These are phyloP conservation scores for Fusarium incarnatum DNA, from an alignment of 2,329 filamentous ascomycete species.

Conservation along the genomic window DNA sequence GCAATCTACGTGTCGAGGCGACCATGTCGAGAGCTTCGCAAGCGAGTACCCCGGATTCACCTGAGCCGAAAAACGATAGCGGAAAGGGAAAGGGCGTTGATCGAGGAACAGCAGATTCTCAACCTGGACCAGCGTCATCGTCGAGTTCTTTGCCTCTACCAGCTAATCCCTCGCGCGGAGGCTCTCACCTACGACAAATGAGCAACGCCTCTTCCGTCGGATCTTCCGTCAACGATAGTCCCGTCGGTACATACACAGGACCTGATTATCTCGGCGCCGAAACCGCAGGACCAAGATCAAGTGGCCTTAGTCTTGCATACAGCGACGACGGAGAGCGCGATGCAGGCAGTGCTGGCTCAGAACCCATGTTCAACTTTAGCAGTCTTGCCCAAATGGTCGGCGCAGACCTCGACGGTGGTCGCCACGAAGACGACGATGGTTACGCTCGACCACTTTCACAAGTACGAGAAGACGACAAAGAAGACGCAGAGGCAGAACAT, in stretches of 20 bases:
- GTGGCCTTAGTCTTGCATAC: slow-evolving; percentile 63
- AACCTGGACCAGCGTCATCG: slow-evolving; percentile 49
- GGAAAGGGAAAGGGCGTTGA: slow-evolving; percentile 79
- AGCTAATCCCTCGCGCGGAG: slow-evolving; percentile 66
- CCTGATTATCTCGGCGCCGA: slow-evolving; percentile 51
- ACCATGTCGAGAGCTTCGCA: slow-evolving; percentile 60
- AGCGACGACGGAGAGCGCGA: slow-evolving; percentile 64
- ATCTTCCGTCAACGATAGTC: slow-evolving; percentile 79
- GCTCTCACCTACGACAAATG: slow-evolving; percentile 82
- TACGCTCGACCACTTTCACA: slow-evolving; percentile 51
- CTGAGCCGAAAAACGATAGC: slow-evolving; percentile 48
- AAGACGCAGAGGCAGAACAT: slow-evolving; percentile 50
- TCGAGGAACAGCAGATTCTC: slow-evolving; percentile 53
- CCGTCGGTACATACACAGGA: slow-evolving; percentile 62
- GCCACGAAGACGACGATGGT: slow-evolving; percentile 43
- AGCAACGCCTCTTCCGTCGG: slow-evolving; percentile 88
- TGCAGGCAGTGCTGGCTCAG: slow-evolving; percentile 63
- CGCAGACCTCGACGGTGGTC: slow-evolving; percentile 64
- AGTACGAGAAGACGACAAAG: slow-evolving; percentile 54
- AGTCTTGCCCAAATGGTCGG: slow-evolving; percentile 89
- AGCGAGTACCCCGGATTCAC: slow-evolving; percentile 41
- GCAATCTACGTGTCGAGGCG: slow-evolving; percentile 69
- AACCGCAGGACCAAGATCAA: slow-evolving; percentile 61
- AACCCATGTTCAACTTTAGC: slow-evolving; percentile 91
- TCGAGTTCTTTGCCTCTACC: slow-evolving; percentile 59